Evolutionary conservation across 257 asterid genomes (phyloP).

Genomic region (Paulownia fortunei): DNA sequence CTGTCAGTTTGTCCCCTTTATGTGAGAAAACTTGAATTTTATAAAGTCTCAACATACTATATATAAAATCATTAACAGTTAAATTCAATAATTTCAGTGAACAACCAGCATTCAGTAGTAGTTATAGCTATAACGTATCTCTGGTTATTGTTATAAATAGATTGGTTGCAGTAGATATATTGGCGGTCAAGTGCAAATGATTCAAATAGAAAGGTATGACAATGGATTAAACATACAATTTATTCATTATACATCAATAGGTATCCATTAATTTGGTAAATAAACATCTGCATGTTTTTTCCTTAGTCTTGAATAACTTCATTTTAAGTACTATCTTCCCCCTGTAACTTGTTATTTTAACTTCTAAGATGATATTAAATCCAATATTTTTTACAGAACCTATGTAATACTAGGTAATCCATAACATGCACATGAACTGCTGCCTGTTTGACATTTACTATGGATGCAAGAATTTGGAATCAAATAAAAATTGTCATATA

Average conservation of each 20-base stretch:
- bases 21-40: background rate
- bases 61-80: background rate
- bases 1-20: background rate
- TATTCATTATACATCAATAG: background rate
- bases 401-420: background rate
- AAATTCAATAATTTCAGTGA: constrained; percentile 28
- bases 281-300: background rate
- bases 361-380: background rate
- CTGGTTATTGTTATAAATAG: constrained; percentile 29
- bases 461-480: background rate
- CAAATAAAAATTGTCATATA: background rate
- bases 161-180: constrained; percentile 33
- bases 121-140: background rate
- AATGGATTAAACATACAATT: constrained; percentile 15
- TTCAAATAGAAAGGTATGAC: background rate
- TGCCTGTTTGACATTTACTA: background rate
- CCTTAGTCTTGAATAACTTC: background rate
- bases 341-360: background rate
- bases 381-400: background rate
- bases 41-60: background rate
- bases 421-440: background rate
- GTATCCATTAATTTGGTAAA: background rate
- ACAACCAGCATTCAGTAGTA: constrained; percentile 33
- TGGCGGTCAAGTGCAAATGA: background rate
- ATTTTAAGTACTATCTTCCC: background rate